These are phyloP conservation scores for Tripterygium wilfordii DNA, from an alignment of 177 flowering plant genomes.

Conservation along the genomic window DNA sequence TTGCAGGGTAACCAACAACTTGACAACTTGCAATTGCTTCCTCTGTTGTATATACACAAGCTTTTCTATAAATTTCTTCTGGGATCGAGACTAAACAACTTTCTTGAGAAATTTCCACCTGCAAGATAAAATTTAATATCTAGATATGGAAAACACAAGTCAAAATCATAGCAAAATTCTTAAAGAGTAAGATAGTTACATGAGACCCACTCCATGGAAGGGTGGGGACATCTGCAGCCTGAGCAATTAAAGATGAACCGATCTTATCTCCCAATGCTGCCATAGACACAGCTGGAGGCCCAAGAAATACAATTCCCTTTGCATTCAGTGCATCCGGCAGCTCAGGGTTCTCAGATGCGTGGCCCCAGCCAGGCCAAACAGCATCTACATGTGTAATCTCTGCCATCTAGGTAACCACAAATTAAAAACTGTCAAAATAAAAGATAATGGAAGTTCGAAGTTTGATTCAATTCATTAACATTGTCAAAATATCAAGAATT, in stretches of 20 bases:
- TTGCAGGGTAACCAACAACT: conserved; percentile 99
- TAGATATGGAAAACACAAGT: conserved; percentile 2
- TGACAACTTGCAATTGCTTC: conserved; percentile 98
- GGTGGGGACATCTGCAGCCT: conserved; percentile 98
- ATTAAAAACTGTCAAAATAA: conserved; percentile 5
- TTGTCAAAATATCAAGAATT: too few species aligned
- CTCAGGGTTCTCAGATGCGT: conserved; percentile 99
- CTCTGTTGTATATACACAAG: conserved; percentile 92
- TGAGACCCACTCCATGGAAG: conserved; percentile 99
- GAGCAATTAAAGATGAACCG: conserved; percentile 98
- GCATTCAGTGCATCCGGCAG: conserved; percentile 87
- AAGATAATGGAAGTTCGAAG: too few species aligned
- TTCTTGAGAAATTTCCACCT: conserved; percentile 86
- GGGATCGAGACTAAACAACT: conserved; percentile 78
- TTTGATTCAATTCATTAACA: too few species aligned
- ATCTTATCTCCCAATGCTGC: conserved; percentile 97
- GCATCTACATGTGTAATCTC: conserved; percentile 95
- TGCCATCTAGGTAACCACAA: conserved; percentile 60
- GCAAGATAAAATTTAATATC: conserved; percentile 9
- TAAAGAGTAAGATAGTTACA: conserved; percentile 35
- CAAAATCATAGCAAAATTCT: not conserved
- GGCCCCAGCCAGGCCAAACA: conserved; percentile 99
- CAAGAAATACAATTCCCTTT: conserved; percentile 86
- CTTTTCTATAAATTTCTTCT: conserved; percentile 74
- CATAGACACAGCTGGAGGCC: conserved; percentile 94